Conservation (phyloP, 176 grass and related monocot species). For the Musa beccarii region DNA sequence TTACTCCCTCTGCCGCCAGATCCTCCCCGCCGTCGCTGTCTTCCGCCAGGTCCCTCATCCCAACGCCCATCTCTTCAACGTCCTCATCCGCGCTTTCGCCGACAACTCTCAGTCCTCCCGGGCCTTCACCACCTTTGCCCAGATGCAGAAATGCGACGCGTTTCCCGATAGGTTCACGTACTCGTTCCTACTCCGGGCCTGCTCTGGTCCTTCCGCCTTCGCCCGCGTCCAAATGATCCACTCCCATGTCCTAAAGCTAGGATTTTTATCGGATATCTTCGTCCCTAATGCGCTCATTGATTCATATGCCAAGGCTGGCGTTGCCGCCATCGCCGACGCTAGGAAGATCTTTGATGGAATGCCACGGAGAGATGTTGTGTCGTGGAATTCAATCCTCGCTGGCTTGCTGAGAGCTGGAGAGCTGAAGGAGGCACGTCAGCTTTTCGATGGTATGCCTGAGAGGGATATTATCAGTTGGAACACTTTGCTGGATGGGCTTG, state of each 20-base stretch:
- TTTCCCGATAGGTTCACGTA: conserved; percentile 43
- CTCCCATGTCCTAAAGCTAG: conserved; percentile 53
- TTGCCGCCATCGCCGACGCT: conserved; percentile 7
- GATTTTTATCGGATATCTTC: conserved; percentile 46
- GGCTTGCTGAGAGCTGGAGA: conserved; percentile 39
- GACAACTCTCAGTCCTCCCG: conserved; percentile 26
- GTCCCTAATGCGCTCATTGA: conserved; percentile 60
- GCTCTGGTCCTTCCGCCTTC: conserved; percentile 13
- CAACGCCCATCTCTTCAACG: conserved; percentile 43
- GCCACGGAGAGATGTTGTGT: conserved; percentile 32
- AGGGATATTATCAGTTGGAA: conserved; percentile 69
- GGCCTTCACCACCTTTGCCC: conserved; percentile 40
- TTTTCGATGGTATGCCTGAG: conserved; percentile 66
- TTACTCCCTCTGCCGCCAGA: conserved; percentile 45
- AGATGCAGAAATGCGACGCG: conserved; percentile 32
- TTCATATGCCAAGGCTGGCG: conserved; percentile 46
- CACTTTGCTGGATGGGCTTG: conserved; percentile 52
- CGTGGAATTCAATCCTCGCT: conserved; percentile 50
- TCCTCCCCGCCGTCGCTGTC: conserved; percentile 29
- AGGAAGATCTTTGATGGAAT: conserved; percentile 46
- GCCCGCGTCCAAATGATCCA: conserved; percentile 30
- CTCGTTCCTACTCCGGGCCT: conserved; percentile 62
- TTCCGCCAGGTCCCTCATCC: conserved; percentile 29
- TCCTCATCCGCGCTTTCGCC: conserved; percentile 53
- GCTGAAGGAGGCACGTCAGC: conserved; percentile 19